Evolutionary conservation across 352 stramenopile genomes (phyloP), one percentile per base, ranked within the genome.

Genomic region (Globisporangium cystogenes): DNA sequence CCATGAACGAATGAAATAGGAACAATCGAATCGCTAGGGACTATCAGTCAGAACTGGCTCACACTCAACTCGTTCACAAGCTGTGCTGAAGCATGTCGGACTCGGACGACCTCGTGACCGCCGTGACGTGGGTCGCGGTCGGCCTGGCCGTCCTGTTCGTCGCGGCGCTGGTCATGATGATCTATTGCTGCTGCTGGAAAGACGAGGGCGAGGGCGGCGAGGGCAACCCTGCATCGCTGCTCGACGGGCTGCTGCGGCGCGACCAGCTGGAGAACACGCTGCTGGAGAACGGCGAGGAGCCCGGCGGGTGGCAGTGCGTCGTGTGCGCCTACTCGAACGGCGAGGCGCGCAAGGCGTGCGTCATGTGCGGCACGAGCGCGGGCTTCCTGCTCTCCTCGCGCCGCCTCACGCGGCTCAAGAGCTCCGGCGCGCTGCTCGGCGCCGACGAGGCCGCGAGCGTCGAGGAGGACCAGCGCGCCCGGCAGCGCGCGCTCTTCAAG

Each of bases 401-500:
- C 40, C 35, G 49, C 21, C 61, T 86, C 1, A 57, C 61, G 31
- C 68, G 76, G 2, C 65, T 74, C 42, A 81, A 74, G 48, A 90
- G 77, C 56, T 84, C 79, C 12, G 62, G 67, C n/a, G 68, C 67
- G 39, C 44, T 90, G 23, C 59, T 86, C 12, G 62, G 55, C 40
- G 70, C 68, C 39, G 75, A 71, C 35, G 63, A 76, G 29, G 48
- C 67, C 15, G 47, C 64, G 2, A 63, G 8, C 29, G 29, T 68
- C 12, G 62, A 78, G 24, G 72, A 79, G 33, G 62, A 70, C 1
- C 41, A 79, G 47, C 66, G 64, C 20, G 59, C 55, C 23, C 61
- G 74, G 11, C 76, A 87, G 55, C 76, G 79, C 18, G 76, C 79
- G 46, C 60, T 90, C 15, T 73, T 82, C 31, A 85, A 87, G 65